Conservation (phyloP, 495 filamentous ascomycete genomes). For the Podospora sp. region DNA sequence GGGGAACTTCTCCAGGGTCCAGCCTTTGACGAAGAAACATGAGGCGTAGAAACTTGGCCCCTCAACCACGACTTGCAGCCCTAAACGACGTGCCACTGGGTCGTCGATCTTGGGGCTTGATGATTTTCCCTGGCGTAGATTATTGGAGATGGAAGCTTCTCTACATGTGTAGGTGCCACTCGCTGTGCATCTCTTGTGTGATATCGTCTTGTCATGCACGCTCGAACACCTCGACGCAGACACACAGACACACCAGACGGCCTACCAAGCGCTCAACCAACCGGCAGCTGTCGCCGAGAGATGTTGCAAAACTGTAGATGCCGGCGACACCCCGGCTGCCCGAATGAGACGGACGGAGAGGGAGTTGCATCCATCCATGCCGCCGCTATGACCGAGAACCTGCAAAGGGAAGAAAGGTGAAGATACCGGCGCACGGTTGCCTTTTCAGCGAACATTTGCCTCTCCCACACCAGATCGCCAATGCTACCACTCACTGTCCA, state of each 20-base stretch:
- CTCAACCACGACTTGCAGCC: neutral
- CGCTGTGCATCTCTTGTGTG: conserved; percentile 8
- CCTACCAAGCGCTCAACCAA: conserved; percentile 10
- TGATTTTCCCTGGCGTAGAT: conserved; percentile 4
- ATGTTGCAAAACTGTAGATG: neutral
- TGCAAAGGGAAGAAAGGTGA: neutral
- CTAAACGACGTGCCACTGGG: conserved; percentile 8
- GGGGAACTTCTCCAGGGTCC: neutral
- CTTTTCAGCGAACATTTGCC: neutral
- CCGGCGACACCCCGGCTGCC: neutral
- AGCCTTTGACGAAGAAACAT: neutral
- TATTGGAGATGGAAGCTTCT: neutral
- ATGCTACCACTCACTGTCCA: neutral
- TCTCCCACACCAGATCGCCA: neutral
- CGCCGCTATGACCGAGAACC: neutral
- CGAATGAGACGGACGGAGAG: neutral
- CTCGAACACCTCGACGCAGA: conserved; percentile 16
- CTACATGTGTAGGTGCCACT: neutral
- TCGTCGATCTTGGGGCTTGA: neutral
- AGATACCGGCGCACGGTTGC: neutral
- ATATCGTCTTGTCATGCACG: conserved; percentile 22
- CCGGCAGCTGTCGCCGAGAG: neutral
- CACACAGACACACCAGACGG: conserved; percentile 17
- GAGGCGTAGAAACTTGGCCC: neutral
- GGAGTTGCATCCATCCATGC: neutral